phyloP scores from a whole-genome alignment of 208 protist species.

The Porcisia deanei region DNA sequence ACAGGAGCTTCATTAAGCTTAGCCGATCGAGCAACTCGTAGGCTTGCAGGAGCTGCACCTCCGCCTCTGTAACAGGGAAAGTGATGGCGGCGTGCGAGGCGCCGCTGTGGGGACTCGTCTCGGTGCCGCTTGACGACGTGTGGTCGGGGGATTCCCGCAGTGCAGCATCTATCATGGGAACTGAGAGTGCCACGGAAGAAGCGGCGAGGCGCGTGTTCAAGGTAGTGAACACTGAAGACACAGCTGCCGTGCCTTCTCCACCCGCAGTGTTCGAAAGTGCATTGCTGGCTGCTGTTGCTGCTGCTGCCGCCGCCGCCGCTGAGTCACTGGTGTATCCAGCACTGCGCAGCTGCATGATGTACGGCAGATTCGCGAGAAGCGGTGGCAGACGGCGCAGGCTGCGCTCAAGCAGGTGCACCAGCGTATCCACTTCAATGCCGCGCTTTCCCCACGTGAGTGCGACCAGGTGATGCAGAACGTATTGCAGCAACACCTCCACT shows the following conservation, averaged over 20 bases:
- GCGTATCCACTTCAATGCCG: slow-evolving; percentile 59
- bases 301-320: slow-evolving; percentile 16
- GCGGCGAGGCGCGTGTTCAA: slow-evolving; percentile 26
- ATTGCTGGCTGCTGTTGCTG: background rate
- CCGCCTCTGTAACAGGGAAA: slow-evolving; percentile 26
- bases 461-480: slow-evolving; percentile 73
- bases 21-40: slow-evolving; percentile 64
- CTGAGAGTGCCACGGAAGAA: background rate
- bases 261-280: background rate
- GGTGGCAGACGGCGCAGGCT: slow-evolving; percentile 71
- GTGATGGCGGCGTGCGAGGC: slow-evolving; percentile 12
- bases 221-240: slow-evolving; percentile 11
- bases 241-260: background rate
- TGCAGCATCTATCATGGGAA: background rate
- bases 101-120: slow-evolving; percentile 27
- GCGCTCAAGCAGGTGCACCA: slow-evolving; percentile 71
- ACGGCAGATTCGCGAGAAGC: slow-evolving; percentile 59
- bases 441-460: slow-evolving; percentile 66
- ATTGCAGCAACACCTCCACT: slow-evolving; percentile 67
- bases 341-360: slow-evolving; percentile 37
- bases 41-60: slow-evolving; percentile 57
- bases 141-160: background rate
- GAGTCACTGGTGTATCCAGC: slow-evolving; percentile 37
- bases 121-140: slow-evolving; percentile 5
- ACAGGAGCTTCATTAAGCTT: slow-evolving; percentile 44